These are phyloP conservation scores for Leishmania major DNA, from an alignment of 208 protist genomes.

Conservation along the genomic window DNA sequence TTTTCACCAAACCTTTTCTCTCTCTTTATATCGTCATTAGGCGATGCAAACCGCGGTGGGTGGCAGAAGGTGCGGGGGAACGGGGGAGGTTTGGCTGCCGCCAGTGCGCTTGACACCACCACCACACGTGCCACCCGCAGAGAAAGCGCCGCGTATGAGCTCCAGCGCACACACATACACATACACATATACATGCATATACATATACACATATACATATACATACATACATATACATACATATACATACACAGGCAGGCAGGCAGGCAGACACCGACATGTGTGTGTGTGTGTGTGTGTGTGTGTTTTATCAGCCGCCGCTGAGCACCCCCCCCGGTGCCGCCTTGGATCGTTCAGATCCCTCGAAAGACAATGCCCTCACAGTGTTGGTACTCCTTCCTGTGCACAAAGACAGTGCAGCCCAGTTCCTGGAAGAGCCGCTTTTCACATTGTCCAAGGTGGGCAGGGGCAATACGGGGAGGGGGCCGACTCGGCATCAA, in stretches of 20 bases:
- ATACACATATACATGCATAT: not conserved
- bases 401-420: constrained; percentile 34
- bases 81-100: not conserved
- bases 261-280: too few species aligned
- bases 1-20: not conserved
- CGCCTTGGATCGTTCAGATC: not conserved
- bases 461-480: constrained; percentile 21
- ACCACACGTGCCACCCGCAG: not conserved
- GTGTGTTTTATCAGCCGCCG: not conserved
- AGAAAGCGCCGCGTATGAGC: not conserved
- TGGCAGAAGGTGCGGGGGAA: not conserved
- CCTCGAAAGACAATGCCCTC: constrained; percentile 15
- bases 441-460: constrained; percentile 43
- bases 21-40: not conserved
- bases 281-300: not conserved
- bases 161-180: not conserved
- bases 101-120: not conserved
- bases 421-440: constrained; percentile 38
- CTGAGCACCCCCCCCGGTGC: not conserved
- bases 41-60: not conserved
- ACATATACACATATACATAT: not conserved
- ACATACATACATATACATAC: not conserved
- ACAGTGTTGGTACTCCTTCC: constrained; percentile 37
- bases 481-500: not conserved
- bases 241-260: too few species aligned